A percentile compares a stretch with the other conserved stretches of the same genome.
Conservation (phyloP, 345 rosid species). For the Nasturtium officinale region DNA sequence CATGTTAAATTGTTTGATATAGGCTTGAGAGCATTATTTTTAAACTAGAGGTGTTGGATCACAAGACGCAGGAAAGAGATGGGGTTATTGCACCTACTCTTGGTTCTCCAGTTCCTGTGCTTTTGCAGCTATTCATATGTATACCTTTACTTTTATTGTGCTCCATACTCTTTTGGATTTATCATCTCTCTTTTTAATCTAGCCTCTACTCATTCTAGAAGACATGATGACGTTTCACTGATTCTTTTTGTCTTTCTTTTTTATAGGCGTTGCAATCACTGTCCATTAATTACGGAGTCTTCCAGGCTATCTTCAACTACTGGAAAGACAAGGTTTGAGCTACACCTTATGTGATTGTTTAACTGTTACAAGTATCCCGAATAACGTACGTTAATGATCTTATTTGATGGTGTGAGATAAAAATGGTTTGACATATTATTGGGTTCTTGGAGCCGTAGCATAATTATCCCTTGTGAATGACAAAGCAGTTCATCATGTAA, state of each 20-base stretch:
- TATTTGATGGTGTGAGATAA: neutral
- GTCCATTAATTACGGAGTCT: slow-evolving; percentile 60
- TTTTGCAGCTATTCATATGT: slow-evolving; percentile 83
- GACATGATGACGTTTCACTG: neutral
- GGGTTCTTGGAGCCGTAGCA: slow-evolving; percentile 17
- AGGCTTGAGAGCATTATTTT: slow-evolving; percentile 85
- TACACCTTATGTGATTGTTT: neutral
- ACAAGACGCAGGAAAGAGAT: slow-evolving; percentile 93
- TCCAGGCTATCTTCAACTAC: slow-evolving; percentile 74
- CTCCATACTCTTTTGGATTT: neutral
- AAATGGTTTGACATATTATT: slow-evolving; percentile 15
- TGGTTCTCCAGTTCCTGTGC: slow-evolving; percentile 81
- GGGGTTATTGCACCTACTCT: slow-evolving; percentile 85
- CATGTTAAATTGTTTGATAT: slow-evolving; percentile 21
- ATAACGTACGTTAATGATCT: neutral
- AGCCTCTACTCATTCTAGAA: neutral
- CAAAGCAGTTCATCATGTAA: slow-evolving; percentile 3
- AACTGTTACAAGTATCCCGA: slow-evolving; percentile 9
- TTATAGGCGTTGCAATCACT: slow-evolving; percentile 76
- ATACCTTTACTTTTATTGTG: slow-evolving; percentile 38
- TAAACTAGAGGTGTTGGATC: slow-evolving; percentile 96
- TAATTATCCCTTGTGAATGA: slow-evolving; percentile 13
- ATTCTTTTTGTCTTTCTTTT: slow-evolving; percentile 23
- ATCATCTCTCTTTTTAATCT: slow-evolving; percentile 19
- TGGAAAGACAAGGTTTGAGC: slow-evolving; percentile 89